phyloP scores from a whole-genome alignment of 352 stramenopile species.

The Lagenidium giganteum region DNA sequence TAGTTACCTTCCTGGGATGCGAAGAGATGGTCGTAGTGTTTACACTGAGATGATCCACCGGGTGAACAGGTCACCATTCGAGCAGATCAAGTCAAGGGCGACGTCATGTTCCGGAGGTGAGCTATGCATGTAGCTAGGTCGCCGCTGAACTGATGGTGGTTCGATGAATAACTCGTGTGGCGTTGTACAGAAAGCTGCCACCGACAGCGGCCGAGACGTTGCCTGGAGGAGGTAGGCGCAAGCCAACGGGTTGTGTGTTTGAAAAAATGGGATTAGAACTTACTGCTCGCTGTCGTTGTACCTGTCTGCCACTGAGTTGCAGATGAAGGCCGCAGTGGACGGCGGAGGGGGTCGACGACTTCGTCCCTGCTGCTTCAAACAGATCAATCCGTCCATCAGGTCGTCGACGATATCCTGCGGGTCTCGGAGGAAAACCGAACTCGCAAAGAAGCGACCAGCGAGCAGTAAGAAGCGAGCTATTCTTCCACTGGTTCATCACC shows the following conservation, averaged over 20 bases:
- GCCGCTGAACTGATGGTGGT: too few relatives aligned
- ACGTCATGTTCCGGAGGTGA: conserved; percentile 31
- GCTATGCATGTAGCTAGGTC: conserved; percentile 4
- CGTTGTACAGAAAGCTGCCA: too few relatives aligned
- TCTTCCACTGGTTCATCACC: not conserved
- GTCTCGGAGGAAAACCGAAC: conserved; percentile 22
- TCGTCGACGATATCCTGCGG: conserved; percentile 31
- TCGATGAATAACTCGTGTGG: too few relatives aligned
- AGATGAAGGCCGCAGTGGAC: too few relatives aligned
- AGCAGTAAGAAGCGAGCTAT: not conserved
- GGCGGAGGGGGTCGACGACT: not conserved
- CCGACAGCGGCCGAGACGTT: too few relatives aligned
- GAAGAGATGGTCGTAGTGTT: too few relatives aligned
- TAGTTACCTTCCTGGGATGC: too few relatives aligned
- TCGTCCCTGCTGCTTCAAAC: not conserved
- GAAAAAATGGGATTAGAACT: too few relatives aligned
- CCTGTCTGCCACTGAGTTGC: too few relatives aligned
- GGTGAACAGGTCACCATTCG: conserved; percentile 20
- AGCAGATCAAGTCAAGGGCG: conserved; percentile 21
- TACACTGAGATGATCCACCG: not conserved
- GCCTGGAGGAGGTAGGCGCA: too few relatives aligned
- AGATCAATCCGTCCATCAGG: conserved; percentile 20
- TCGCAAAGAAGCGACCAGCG: not conserved
- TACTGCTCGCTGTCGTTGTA: too few relatives aligned
- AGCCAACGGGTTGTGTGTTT: too few relatives aligned